Percentiles rank a stretch among this genome's conserved stretches.
Conservation (phyloP, 306 rosid genomes). For the Dicorynia guianensis region DNA sequence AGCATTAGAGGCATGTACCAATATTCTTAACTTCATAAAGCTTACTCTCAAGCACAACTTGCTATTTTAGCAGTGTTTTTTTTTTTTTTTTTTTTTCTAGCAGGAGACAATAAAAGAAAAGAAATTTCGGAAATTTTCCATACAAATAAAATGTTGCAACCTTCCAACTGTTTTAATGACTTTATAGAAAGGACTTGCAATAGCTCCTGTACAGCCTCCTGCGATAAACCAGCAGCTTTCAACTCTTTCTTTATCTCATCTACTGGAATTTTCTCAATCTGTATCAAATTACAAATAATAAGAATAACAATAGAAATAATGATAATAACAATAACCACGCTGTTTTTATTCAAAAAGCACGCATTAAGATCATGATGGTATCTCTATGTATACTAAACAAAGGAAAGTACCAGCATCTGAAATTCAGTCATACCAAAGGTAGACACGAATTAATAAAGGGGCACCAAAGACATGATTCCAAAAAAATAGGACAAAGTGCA, state of each 20-base stretch:
- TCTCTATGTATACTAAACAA: slow-evolving; percentile 24
- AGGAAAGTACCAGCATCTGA: slow-evolving; percentile 25
- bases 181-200: slow-evolving; percentile 90
- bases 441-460: slow-evolving; percentile 13
- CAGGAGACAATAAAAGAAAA: slow-evolving; percentile 22
- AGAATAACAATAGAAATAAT: neutral
- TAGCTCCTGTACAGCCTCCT: slow-evolving; percentile 78
- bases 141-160: slow-evolving; percentile 42
- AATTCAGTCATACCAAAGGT: slow-evolving; percentile 25
- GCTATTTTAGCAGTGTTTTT: slow-evolving; percentile 20
- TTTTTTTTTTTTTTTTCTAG: slow-evolving; percentile 4
- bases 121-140: slow-evolving; percentile 29
- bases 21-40: slow-evolving; percentile 30
- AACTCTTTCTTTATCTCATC: slow-evolving; percentile 83
- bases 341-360: slow-evolving; percentile 21
- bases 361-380: slow-evolving; percentile 13
- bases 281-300: slow-evolving; percentile 32
- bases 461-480: slow-evolving; percentile 5
- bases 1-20: slow-evolving; percentile 36
- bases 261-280: slow-evolving; percentile 88
- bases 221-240: slow-evolving; percentile 69
- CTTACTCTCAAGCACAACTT: slow-evolving; percentile 11
- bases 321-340: too few species aligned
- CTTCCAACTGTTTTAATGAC: slow-evolving; percentile 91
- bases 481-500: slow-evolving; percentile 21